These are phyloP conservation scores for Dendrostoma leiphaemia DNA, from an alignment of 2,329 filamentous ascomycete species.

Conservation along the genomic window DNA sequence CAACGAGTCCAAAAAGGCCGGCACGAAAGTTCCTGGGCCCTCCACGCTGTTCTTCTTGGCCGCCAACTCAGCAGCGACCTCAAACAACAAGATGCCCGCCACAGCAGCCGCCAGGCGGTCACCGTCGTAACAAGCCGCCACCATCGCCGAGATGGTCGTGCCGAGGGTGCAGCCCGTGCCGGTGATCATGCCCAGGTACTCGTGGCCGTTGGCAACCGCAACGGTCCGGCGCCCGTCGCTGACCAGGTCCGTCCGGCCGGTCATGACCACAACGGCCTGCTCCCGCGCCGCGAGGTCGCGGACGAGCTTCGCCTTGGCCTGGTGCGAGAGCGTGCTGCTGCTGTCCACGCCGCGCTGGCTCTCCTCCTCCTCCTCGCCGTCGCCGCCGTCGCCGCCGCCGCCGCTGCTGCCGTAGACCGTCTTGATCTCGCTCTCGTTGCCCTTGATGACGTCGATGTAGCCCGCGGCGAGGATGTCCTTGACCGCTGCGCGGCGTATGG, in stretches of 20 bases:
- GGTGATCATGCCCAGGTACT: constrained; percentile 66
- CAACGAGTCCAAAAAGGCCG: constrained; percentile 76
- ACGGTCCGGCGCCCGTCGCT: constrained; percentile 70
- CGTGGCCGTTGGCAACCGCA: constrained; percentile 74
- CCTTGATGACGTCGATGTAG: constrained; percentile 87
- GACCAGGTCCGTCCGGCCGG: constrained; percentile 73
- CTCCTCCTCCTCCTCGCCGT: too few relatives aligned
- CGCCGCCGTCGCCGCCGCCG: too few relatives aligned
- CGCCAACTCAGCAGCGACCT: constrained; percentile 67
- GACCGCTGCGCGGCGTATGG: constrained; percentile 68
- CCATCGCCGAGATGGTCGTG: constrained; percentile 72
- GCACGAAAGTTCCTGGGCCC: constrained; percentile 84
- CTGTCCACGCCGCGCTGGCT: constrained; percentile 87
- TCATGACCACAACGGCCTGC: constrained; percentile 75
- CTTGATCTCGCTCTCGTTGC: constrained; percentile 85
- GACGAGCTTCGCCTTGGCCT: constrained; percentile 60
- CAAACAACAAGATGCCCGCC: constrained; percentile 73
- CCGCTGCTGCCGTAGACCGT: constrained; percentile 61
- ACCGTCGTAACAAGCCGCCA: constrained; percentile 55
- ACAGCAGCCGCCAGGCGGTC: constrained; percentile 73
- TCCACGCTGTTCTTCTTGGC: constrained; percentile 64
- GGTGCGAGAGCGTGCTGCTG: constrained; percentile 48
- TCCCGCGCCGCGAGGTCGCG: constrained; percentile 64
- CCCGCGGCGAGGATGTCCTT: constrained; percentile 68
- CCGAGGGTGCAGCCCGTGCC: constrained; percentile 85